phyloP scores from a whole-genome alignment of 2,329 filamentous ascomycete genomes.

The Hymenoscyphus linearis region DNA sequence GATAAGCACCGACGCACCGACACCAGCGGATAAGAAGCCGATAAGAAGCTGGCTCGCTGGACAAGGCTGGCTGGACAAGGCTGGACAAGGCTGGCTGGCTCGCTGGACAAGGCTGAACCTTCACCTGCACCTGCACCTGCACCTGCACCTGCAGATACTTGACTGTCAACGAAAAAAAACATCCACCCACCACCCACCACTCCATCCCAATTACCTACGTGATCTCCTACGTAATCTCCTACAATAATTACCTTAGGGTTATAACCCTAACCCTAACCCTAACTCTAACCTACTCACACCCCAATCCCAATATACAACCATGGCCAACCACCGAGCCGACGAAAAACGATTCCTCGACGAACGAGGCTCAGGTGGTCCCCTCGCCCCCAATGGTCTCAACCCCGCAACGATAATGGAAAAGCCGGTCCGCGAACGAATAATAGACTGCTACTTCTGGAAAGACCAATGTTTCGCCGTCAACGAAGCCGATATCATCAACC shows the following conservation, averaged over 20 bases:
- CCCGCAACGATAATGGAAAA: constrained; percentile 96
- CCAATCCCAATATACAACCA: constrained; percentile 10
- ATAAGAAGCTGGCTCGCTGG: too few relatives aligned
- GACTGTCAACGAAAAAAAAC: too few relatives aligned
- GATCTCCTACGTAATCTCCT: not conserved
- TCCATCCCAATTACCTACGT: not conserved
- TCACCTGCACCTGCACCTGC: too few relatives aligned
- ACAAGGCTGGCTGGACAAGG: too few relatives aligned
- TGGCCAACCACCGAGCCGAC: constrained; percentile 65
- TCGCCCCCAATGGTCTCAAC: constrained; percentile 84
- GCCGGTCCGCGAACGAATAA: constrained; percentile 89
- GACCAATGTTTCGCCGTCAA: constrained; percentile 98
- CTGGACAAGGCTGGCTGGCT: too few relatives aligned
- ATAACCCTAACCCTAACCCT: too few relatives aligned
- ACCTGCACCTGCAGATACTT: too few relatives aligned
- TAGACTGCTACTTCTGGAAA: constrained; percentile 96
- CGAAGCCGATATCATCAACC: constrained; percentile 75
- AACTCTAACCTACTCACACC: not conserved
- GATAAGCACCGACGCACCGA: too few relatives aligned
- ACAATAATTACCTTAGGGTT: too few relatives aligned
- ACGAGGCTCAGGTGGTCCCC: constrained; percentile 69
- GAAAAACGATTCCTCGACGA: constrained; percentile 82
- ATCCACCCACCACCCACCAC: not conserved
- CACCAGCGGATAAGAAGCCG: too few relatives aligned
- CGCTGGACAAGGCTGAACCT: too few relatives aligned